Conservation (phyloP, 2,329 filamentous ascomycete species). For the Mycosphaerella arachidis region DNA sequence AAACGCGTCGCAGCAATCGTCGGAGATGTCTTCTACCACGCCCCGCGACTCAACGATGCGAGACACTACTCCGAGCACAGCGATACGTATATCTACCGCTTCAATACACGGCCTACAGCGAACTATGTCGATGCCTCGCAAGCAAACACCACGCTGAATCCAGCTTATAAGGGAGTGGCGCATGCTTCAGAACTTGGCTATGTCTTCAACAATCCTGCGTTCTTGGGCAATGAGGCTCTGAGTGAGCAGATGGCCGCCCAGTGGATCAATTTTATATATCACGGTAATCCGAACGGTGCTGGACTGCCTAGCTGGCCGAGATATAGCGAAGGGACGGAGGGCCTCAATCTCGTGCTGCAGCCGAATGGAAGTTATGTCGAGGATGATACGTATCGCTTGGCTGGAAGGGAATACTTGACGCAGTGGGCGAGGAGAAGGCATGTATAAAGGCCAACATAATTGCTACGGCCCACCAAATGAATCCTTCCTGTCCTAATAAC, state of each 20-base stretch:
- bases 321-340: slow-evolving; percentile 10
- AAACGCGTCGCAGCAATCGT: slow-evolving; percentile 52
- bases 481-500: no score
- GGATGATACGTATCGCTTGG: slow-evolving; percentile 18
- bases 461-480: no score
- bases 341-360: slow-evolving; percentile 19
- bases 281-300: slow-evolving; percentile 18
- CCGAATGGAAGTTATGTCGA: slow-evolving; percentile 16
- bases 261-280: slow-evolving; percentile 18
- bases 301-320: slow-evolving; percentile 15
- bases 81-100: slow-evolving; percentile 58
- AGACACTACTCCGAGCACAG: slow-evolving; percentile 46
- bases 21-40: slow-evolving; percentile 55
- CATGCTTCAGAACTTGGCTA: slow-evolving; percentile 53
- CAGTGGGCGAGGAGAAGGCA: slow-evolving; percentile 21
- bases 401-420: slow-evolving; percentile 19
- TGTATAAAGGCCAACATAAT: slow-evolving; percentile 9
- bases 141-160: slow-evolving; percentile 22
- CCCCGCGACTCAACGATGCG: slow-evolving; percentile 50
- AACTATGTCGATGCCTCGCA: slow-evolving; percentile 11
- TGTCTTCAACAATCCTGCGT: slow-evolving; percentile 27
- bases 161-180: slow-evolving; percentile 42
- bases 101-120: slow-evolving; percentile 53
- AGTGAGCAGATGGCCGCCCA: slow-evolving; percentile 18
- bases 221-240: slow-evolving; percentile 14